Base-by-base conservation (phyloP, 768 basidiomycete species). In the Suillus plorans region DNA sequence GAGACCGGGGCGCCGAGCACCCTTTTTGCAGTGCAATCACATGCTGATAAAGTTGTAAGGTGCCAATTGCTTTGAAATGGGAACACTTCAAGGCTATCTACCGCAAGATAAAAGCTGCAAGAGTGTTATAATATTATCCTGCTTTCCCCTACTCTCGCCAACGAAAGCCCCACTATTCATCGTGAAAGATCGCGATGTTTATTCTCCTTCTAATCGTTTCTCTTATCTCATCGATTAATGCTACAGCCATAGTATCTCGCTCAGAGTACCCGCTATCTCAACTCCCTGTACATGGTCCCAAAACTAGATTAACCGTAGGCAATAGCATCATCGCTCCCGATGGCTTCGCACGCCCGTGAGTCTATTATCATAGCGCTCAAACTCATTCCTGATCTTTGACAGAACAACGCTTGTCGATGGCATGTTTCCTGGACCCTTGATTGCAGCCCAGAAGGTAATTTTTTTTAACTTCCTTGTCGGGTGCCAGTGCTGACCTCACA, bases 281-380 rank as follows among this genome's bases (percentile, higher is more conserved):
- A 22, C 31, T 60, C 9, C 57, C 25, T 18, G 65, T 69, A 53
- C 61, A 73, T 4, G 72, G 72, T 3, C 69, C 69, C 0, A 16
- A 61, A 14, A 20, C 72, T 5, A 69, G 76, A 6, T 41, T 84
- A 13, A 63, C 73, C 16, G 73, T 85, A 47, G 71, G 73, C 7
- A 84, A 84, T 67, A 70, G 69, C 41, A 44, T 68, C 34, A 78
- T 85, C 63, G 64, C 81, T 25, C 84, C 85, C 7, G 85, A 85
- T 72, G 83, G 84, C 20, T 84, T 80, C 63, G 62, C 60, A 13
- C 68, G 67, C 72, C 74, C 78, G 80, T 80, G 36, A 61, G 80
- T 74, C 18, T 18, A 25, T 58, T 9, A 22, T 22, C 4, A 65
- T 5, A 20, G 37, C 10, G 25, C 18, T 25, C 22, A 34, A 14